Percentiles rank a stretch among this genome's conserved stretches.
Conservation (phyloP, 305 asterid genomes). For the Rubia balearica region DNA sequence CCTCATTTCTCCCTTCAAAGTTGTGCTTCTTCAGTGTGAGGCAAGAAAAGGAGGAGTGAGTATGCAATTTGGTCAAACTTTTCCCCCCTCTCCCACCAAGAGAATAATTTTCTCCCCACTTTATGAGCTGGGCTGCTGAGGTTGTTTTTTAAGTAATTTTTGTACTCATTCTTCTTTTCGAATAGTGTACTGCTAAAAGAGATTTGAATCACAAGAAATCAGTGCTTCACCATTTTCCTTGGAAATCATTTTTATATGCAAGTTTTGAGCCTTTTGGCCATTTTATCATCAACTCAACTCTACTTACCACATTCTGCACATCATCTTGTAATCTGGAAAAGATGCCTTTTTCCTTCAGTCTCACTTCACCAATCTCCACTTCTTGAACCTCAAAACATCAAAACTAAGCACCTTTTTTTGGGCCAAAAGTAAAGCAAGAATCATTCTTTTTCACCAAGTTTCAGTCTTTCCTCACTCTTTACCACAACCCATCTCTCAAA, state of each 20-base stretch:
- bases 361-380: constrained; percentile 20
- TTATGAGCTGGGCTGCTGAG: constrained; percentile 17
- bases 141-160: constrained; percentile 17
- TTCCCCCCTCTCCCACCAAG: constrained; percentile 21
- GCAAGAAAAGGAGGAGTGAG: not conserved
- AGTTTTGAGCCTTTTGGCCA: not conserved
- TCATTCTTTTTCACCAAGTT: constrained; percentile 10
- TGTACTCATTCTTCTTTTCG: constrained; percentile 26
- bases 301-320: constrained; percentile 8
- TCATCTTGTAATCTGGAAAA: constrained; percentile 15
- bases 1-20: constrained; percentile 15
- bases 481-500: constrained; percentile 25
- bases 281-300: constrained; percentile 8
- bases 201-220: not conserved
- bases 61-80: constrained; percentile 31
- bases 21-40: not conserved
- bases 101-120: constrained; percentile 30
- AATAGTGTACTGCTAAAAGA: constrained; percentile 14
- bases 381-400: constrained; percentile 21
- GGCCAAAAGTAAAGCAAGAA: constrained; percentile 14
- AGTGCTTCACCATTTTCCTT: constrained; percentile 2
- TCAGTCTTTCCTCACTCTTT: constrained; percentile 26
- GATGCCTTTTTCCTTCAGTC: constrained; percentile 18
- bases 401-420: constrained; percentile 28
- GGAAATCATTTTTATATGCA: constrained; percentile 5